A percentile compares a stretch with the other conserved stretches of the same genome.
Evolutionary conservation across 192 early-diverging fungal genomes (phyloP).

Genomic region (Funneliformis mosseae): DNA sequence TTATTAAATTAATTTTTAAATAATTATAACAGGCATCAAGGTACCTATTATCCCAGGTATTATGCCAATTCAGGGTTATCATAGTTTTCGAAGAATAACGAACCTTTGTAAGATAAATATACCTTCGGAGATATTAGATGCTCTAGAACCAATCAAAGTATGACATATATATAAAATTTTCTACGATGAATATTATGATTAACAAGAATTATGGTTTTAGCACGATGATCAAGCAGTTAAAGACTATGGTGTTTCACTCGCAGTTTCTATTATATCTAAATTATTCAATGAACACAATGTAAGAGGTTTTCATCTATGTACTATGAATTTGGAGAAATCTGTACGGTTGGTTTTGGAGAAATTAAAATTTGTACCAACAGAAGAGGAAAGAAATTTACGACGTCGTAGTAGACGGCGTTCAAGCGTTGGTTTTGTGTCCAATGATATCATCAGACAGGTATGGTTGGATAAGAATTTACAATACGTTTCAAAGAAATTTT

Average conservation of each 20-base stretch:
- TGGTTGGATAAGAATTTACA: background rate
- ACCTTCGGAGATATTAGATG: constrained; percentile 68
- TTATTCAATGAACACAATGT: constrained; percentile 48
- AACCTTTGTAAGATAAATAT: constrained; percentile 82
- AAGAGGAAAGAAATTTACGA: constrained; percentile 65
- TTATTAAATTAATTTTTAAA: background rate
- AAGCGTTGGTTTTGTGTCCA: background rate
- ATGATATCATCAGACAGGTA: constrained; percentile 15
- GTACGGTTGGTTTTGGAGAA: constrained; percentile 82
- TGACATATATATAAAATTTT: background rate
- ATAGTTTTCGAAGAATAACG: constrained; percentile 86
- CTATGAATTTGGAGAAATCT: constrained; percentile 87
- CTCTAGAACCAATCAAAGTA: constrained; percentile 84
- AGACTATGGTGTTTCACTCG: constrained; percentile 84
- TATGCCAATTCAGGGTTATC: constrained; percentile 93
- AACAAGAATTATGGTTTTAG: background rate
- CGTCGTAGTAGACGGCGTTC: constrained; percentile 59
- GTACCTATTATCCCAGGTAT: constrained; percentile 90
- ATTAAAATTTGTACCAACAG: constrained; percentile 65
- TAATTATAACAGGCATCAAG: constrained; percentile 9
- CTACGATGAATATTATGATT: background rate
- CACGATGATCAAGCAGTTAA: constrained; percentile 95
- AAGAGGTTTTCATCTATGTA: constrained; percentile 89
- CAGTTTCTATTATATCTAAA: constrained; percentile 75
- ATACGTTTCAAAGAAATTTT: background rate